A percentile compares a stretch with the other conserved stretches of the same genome.
Evolutionary conservation across 2,329 filamentous ascomycete species (phyloP).

Genomic region (Exophiala bonariae): DNA sequence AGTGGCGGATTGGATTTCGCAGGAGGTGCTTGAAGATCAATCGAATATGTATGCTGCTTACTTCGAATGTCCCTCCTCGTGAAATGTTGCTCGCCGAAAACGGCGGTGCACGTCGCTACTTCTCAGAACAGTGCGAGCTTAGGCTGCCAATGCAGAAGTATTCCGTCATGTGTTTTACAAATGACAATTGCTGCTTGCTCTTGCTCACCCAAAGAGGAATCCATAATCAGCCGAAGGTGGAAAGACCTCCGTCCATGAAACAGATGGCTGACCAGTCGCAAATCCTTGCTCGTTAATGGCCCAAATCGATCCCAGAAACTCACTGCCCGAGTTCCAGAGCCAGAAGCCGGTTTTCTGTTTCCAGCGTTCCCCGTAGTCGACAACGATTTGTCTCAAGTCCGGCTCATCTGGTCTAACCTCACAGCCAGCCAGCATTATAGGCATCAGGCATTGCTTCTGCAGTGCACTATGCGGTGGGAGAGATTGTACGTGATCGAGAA

Average conservation of each 20-base stretch:
- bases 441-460: conserved; percentile 23
- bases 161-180: too few species aligned
- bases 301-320: conserved; percentile 21
- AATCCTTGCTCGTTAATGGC: conserved; percentile 11
- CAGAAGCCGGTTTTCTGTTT: conserved; percentile 23
- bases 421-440: conserved; percentile 15
- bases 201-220: conserved; percentile 13
- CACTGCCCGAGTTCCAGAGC: conserved; percentile 19
- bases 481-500: conserved; percentile 8
- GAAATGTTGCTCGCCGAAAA: too few species aligned
- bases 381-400: conserved; percentile 10
- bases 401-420: conserved; percentile 11
- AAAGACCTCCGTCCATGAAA: conserved; percentile 12
- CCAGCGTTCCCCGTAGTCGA: conserved; percentile 22
- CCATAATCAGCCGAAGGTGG: conserved; percentile 5
- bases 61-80: too few species aligned
- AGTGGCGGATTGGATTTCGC: too few species aligned
- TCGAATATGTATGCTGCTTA: too few species aligned
- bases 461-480: conserved; percentile 19
- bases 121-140: too few species aligned
- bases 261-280: background rate
- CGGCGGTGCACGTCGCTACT: too few species aligned
- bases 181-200: too few species aligned
- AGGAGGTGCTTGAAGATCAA: too few species aligned
- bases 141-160: too few species aligned